phyloP scores from a whole-genome alignment of 139 green algal genomes.

The Coelastrella sp. region DNA sequence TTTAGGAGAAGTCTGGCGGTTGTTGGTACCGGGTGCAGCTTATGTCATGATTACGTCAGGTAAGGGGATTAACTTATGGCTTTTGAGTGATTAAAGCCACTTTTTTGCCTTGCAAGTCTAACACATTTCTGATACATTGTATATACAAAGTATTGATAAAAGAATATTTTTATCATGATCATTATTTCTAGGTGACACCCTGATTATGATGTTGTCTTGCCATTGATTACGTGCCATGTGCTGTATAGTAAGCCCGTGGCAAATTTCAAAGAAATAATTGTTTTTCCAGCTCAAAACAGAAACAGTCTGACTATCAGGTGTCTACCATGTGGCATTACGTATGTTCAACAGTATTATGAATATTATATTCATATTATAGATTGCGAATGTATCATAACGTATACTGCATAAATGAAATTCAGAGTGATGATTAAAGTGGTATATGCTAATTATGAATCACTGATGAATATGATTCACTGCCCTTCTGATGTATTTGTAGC shows the following conservation, averaged over 20 bases:
- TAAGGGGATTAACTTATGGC: not conserved
- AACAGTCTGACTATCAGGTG: too few species aligned
- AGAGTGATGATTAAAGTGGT: too few species aligned
- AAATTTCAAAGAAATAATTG: too few species aligned
- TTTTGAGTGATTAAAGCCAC: not conserved
- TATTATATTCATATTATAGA: too few species aligned
- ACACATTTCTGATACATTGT: too few species aligned
- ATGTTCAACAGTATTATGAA: too few species aligned
- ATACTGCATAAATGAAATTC: too few species aligned
- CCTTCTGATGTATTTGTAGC: constrained; percentile 3
- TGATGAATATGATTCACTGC: not conserved
- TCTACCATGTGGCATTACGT: not conserved
- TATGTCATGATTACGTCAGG: constrained; percentile 60
- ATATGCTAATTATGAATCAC: too few species aligned
- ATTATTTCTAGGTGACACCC: not conserved
- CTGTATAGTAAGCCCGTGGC: not conserved
- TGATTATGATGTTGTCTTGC: not conserved
- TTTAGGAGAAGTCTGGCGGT: constrained; percentile 53
- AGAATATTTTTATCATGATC: not conserved
- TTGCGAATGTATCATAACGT: too few species aligned
- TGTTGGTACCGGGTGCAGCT: constrained; percentile 53
- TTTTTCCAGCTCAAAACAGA: too few species aligned
- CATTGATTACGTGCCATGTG: constrained; percentile 31
- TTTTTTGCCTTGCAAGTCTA: too few species aligned
- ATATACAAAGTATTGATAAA: too few species aligned